Conservation (phyloP, 148 eudicot genomes). For the Nyssa sinensis region DNA sequence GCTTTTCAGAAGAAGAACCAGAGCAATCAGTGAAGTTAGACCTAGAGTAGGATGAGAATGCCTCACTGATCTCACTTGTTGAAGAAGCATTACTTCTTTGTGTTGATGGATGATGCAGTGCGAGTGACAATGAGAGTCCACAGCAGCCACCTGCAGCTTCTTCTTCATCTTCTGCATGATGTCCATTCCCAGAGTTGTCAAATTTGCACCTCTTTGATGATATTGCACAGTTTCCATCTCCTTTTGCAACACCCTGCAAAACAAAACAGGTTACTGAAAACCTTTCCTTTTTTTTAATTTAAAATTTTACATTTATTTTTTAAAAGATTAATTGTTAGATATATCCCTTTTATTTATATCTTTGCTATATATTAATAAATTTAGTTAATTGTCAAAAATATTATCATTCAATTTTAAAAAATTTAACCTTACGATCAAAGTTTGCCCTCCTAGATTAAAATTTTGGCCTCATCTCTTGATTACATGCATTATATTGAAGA, state of each 20-base stretch:
- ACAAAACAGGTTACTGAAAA: neutral
- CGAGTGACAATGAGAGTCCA: conserved; percentile 32
- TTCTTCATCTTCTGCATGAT: conserved; percentile 6
- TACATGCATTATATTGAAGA: too few relatives aligned
- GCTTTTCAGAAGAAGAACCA: neutral
- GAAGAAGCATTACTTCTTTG: conserved; percentile 33
- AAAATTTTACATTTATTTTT: too few relatives aligned
- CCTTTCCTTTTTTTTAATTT: too few relatives aligned
- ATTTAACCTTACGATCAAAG: too few relatives aligned
- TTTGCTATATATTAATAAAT: too few relatives aligned
- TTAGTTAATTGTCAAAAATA: too few relatives aligned
- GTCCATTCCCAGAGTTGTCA: neutral
- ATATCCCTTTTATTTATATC: neutral
- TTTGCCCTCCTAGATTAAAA: too few relatives aligned
- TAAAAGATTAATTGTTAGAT: too few relatives aligned
- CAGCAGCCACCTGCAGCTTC: conserved; percentile 15
- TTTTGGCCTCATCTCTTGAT: too few relatives aligned
- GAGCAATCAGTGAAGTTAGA: conserved; percentile 11
- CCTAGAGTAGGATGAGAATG: conserved; percentile 21
- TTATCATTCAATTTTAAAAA: too few relatives aligned
- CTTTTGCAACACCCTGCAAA: conserved; percentile 8
- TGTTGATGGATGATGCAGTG: conserved; percentile 20
- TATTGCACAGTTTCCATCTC: conserved; percentile 10
- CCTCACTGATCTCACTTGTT: conserved; percentile 34
- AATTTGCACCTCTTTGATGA: conserved; percentile 10